Evolutionary conservation across 2,329 filamentous ascomycete genomes (phyloP).

Genomic region (Aspergillus neoniger): DNA sequence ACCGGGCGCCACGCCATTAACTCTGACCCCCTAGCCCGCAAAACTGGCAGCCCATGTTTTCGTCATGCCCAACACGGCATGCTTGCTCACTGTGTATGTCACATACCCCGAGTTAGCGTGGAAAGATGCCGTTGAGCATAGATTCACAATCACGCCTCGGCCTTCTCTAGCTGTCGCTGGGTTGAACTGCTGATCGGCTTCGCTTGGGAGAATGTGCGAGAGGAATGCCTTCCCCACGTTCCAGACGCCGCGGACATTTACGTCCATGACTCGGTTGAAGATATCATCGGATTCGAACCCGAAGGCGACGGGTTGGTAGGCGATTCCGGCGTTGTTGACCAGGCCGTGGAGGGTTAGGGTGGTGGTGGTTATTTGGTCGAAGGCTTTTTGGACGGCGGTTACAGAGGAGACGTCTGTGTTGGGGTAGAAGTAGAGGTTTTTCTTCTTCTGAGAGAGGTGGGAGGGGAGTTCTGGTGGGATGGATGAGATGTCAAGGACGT

Average conservation of each 20-base stretch:
- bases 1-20: not conserved
- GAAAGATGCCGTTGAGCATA: not conserved
- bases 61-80: slow-evolving; percentile 1
- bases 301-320: too few species aligned
- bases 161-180: not conserved
- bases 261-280: not conserved
- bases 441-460: not conserved
- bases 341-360: not conserved
- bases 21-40: not conserved
- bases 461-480: not conserved
- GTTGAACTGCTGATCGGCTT: too few species aligned
- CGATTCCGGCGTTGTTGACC: not conserved
- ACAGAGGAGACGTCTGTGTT: not conserved
- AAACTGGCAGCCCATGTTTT: not conserved
- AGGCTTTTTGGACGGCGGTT: not conserved
- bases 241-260: not conserved
- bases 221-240: not conserved
- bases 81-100: not conserved
- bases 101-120: not conserved
- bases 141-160: not conserved
- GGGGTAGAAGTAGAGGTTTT: not conserved
- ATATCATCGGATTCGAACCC: not conserved
- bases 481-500: slow-evolving; percentile 1
- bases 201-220: not conserved
- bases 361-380: not conserved